A percentile compares a stretch with the other conserved stretches of the same genome.
Evolutionary conservation across 2,329 filamentous ascomycete species (phyloP).

Genomic region (Orbilia quercus): DNA sequence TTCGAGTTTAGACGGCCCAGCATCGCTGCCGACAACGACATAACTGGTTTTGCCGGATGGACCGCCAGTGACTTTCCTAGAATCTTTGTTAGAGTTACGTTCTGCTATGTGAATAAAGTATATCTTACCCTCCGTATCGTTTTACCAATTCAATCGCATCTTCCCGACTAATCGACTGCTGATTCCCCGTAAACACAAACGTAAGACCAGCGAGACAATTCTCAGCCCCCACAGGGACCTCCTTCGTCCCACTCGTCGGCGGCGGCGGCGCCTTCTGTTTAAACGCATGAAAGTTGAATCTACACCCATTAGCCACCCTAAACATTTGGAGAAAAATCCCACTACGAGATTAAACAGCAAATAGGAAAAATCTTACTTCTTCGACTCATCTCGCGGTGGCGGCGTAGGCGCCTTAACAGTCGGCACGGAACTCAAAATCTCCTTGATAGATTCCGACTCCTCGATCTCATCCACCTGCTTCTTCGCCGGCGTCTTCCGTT

Average conservation of each 20-base stretch:
- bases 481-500: constrained; percentile 69
- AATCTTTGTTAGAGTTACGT: constrained; percentile 5
- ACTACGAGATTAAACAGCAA: too few species aligned
- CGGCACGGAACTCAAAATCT: constrained; percentile 88
- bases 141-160: constrained; percentile 89
- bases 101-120: not conserved
- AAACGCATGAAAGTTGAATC: constrained; percentile 79
- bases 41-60: constrained; percentile 95
- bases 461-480: constrained; percentile 74
- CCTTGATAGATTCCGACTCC: constrained; percentile 75
- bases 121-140: constrained; percentile 76
- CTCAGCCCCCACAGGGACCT: constrained; percentile 83
- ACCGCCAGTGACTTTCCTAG: constrained; percentile 79
- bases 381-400: constrained; percentile 74
- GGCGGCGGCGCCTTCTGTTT: constrained; percentile 70
- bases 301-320: too few species aligned
- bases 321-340: too few species aligned
- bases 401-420: constrained; percentile 85
- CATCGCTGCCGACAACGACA: constrained; percentile 89
- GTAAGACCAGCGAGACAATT: constrained; percentile 89
- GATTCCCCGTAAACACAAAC: constrained; percentile 94
- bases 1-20: constrained; percentile 89
- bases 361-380: constrained; percentile 66
- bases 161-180: constrained; percentile 82
- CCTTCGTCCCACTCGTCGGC: constrained; percentile 72